Conservation (phyloP, 495 filamentous ascomycete genomes). For the Neurospora sublineolata region DNA sequence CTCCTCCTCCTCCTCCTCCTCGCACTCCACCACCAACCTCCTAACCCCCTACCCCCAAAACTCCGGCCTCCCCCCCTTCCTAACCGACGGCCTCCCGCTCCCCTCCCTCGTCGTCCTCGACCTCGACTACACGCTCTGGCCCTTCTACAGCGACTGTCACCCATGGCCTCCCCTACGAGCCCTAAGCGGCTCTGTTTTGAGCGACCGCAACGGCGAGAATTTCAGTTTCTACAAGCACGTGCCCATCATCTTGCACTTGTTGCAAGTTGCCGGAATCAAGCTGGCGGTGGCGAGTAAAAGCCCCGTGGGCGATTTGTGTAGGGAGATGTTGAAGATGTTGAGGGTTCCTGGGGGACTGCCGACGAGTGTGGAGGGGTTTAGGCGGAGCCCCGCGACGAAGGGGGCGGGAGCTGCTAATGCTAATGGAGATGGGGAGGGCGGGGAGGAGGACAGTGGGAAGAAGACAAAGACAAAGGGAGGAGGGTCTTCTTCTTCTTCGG, state of each 20-base stretch:
- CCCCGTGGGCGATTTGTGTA: conserved; percentile 63
- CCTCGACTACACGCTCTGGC: conserved; percentile 95
- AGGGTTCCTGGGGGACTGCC: conserved; percentile 32
- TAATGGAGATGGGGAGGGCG: background rate
- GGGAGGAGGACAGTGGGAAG: background rate
- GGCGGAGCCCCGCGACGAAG: background rate
- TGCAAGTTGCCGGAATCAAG: conserved; percentile 39
- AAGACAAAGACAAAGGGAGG: conserved; percentile 1
- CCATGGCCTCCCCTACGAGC: conserved; percentile 68
- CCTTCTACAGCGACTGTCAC: conserved; percentile 94
- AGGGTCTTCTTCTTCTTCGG: background rate
- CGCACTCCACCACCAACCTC: conserved; percentile 9
- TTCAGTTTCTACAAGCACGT: conserved; percentile 78
- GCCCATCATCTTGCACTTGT: conserved; percentile 54
- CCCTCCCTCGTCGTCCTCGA: conserved; percentile 86
- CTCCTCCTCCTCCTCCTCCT: background rate
- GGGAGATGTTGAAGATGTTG: conserved; percentile 67
- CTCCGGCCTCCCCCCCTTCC: conserved; percentile 14
- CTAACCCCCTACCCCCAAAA: conserved; percentile 40
- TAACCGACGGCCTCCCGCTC: conserved; percentile 68
- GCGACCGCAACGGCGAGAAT: conserved; percentile 58
- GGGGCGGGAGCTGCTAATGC: background rate
- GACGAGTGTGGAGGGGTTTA: background rate
- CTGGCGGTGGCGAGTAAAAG: conserved; percentile 79
- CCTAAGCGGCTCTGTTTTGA: conserved; percentile 34